phyloP scores from a whole-genome alignment of 2,329 filamentous ascomycete genomes.

The Amphichorda felina region DNA sequence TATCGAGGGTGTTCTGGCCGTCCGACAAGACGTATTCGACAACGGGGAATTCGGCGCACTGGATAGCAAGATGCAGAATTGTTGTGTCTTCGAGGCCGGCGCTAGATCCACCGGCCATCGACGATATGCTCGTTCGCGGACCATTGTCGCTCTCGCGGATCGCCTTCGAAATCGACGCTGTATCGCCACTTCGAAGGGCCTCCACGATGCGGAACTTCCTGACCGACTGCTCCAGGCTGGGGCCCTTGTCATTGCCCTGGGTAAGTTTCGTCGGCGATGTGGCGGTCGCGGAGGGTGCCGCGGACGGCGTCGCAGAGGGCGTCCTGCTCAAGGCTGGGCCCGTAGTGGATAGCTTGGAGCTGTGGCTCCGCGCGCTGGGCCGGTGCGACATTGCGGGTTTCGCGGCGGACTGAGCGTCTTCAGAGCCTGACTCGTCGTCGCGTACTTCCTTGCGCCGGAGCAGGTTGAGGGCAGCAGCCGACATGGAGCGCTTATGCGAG shows the following conservation, averaged over 20 bases:
- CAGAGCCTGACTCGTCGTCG: constrained; percentile 39
- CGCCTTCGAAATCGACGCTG: constrained; percentile 75
- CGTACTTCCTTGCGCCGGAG: constrained; percentile 39
- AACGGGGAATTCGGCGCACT: constrained; percentile 86
- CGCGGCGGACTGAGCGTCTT: constrained; percentile 32
- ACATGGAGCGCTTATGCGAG: constrained; percentile 43
- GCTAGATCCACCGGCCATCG: constrained; percentile 29
- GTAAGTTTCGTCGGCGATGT: constrained; percentile 18
- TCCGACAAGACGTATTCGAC: constrained; percentile 90
- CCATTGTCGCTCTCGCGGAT: constrained; percentile 53
- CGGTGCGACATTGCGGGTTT: constrained; percentile 22
- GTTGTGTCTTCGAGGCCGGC: constrained; percentile 66
- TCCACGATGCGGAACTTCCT: constrained; percentile 92
- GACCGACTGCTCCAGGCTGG: constrained; percentile 81
- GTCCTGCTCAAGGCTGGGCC: constrained; percentile 27
- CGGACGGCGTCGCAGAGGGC: constrained; percentile 18
- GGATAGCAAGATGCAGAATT: constrained; percentile 84
- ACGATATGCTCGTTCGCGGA: constrained; percentile 44
- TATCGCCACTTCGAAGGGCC: constrained; percentile 81
- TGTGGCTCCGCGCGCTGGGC: constrained; percentile 26
- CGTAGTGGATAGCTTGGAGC: constrained; percentile 32
- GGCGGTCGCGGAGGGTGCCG: constrained; percentile 4
- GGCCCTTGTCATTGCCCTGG: constrained; percentile 27
- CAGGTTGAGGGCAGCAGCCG: constrained; percentile 36
- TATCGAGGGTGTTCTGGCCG: constrained; percentile 54